phyloP scores from a whole-genome alignment of 257 asterid genomes.

The Cynanchum wilfordii region DNA sequence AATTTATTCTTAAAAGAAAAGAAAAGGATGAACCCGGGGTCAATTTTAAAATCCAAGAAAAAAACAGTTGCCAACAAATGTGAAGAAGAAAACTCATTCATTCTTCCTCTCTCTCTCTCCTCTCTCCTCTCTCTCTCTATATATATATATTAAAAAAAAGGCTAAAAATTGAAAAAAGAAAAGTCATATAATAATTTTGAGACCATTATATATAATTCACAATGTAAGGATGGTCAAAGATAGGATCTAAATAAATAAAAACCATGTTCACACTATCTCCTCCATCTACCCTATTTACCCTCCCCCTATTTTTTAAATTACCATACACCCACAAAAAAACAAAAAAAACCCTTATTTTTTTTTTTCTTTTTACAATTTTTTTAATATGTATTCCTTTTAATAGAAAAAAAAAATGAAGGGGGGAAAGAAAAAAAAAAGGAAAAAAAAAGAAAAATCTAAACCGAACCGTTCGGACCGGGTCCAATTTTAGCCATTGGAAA shows the following conservation, averaged over 20 bases:
- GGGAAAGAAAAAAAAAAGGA: constrained; percentile 1
- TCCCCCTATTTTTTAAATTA: constrained; percentile 5
- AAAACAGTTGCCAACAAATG: neutral
- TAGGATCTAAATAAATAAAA: neutral
- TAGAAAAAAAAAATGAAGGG: neutral
- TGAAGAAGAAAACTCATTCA: neutral
- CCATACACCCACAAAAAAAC: neutral
- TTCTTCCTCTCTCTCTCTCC: neutral
- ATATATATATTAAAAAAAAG: too few species aligned
- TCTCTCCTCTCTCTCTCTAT: too few species aligned
- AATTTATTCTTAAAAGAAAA: too few species aligned
- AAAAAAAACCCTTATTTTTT: neutral
- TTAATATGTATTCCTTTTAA: too few species aligned
- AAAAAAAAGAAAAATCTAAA: neutral
- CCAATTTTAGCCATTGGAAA: constrained; percentile 47
- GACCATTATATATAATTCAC: neutral
- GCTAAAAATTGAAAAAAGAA: too few species aligned
- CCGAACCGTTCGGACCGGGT: constrained; percentile 46
- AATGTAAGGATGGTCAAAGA: constrained; percentile 2
- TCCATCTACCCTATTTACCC: constrained; percentile 21
- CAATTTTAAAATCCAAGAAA: neutral
- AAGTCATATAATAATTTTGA: neutral
- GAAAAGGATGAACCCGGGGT: neutral
- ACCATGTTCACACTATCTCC: constrained; percentile 29
- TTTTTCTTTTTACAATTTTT: neutral